Evolutionary conservation across 768 basidiomycete genomes (phyloP).

Genomic region (Lactarius psammicola): DNA sequence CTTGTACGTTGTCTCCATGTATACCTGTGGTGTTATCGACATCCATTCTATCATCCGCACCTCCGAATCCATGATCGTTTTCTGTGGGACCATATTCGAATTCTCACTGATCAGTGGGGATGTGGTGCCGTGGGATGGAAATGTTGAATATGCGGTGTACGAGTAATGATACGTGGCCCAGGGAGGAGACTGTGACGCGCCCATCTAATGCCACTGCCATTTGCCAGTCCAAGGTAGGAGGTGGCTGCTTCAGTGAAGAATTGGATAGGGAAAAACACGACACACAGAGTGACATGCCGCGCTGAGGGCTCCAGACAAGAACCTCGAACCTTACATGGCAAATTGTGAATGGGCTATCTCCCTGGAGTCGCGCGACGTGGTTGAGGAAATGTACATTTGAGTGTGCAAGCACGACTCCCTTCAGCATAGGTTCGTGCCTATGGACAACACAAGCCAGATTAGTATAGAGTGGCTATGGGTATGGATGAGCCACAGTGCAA

Average conservation of each 20-base stretch:
- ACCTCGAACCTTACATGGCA: constrained; percentile 77
- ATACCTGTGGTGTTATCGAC: constrained; percentile 23
- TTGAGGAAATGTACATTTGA: constrained; percentile 70
- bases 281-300: constrained; percentile 79
- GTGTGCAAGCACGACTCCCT: constrained; percentile 85
- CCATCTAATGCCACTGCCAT: constrained; percentile 52
- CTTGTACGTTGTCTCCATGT: constrained; percentile 30
- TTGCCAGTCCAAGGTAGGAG: no score
- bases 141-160: constrained; percentile 92
- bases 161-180: constrained; percentile 88
- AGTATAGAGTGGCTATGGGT: not conserved
- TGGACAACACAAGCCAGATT: constrained; percentile 15
- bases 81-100: constrained; percentile 86
- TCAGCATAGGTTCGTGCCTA: constrained; percentile 88
- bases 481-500: constrained; percentile 31
- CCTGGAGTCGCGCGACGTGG: constrained; percentile 62
- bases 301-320: constrained; percentile 82
- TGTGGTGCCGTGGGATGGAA: constrained; percentile 90
- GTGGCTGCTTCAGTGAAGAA: constrained; percentile 2
- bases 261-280: constrained; percentile 9
- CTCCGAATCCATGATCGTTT: constrained; percentile 74
- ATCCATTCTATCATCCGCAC: constrained; percentile 28
- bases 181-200: constrained; percentile 88
- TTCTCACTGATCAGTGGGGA: constrained; percentile 74
- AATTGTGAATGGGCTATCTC: constrained; percentile 83